A percentile compares a stretch with the other conserved stretches of the same genome.
phyloP scores from a whole-genome alignment of 2,329 filamentous ascomycete species.

The Samsoniella hepiali region DNA sequence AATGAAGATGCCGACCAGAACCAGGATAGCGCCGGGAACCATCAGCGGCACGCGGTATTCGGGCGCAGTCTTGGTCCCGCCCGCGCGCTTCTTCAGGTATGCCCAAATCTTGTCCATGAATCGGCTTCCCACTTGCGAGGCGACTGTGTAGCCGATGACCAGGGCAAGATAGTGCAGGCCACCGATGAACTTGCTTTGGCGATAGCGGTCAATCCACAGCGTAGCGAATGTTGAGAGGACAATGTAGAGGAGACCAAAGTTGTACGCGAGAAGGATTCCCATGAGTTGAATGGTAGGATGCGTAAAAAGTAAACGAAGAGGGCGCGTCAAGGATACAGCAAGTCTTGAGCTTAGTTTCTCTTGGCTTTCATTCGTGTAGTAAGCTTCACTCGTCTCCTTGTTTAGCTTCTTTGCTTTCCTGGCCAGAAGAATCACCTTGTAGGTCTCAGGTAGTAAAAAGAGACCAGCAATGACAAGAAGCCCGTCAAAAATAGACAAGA shows the following conservation, averaged over 20 bases:
- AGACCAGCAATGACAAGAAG: slow-evolving; percentile 52
- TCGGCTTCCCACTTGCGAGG: slow-evolving; percentile 34
- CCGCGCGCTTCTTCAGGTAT: slow-evolving; percentile 18
- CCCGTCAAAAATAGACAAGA: slow-evolving; percentile 56
- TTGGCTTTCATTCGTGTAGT: slow-evolving; percentile 1
- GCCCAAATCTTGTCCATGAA: slow-evolving; percentile 39
- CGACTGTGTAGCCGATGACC: slow-evolving; percentile 40
- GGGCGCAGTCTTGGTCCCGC: slow-evolving; percentile 29
- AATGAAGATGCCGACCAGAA: slow-evolving; percentile 33
- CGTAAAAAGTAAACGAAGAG: slow-evolving; percentile 35
- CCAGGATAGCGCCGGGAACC: slow-evolving; percentile 47
- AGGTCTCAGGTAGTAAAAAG: slow-evolving; percentile 55
- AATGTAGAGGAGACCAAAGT: slow-evolving; percentile 50
- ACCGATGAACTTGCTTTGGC: slow-evolving; percentile 40
- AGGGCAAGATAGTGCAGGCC: slow-evolving; percentile 52
- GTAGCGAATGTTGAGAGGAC: slow-evolving; percentile 51
- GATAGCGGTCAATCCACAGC: slow-evolving; percentile 46
- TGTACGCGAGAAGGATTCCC: slow-evolving; percentile 42
- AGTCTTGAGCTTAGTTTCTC: slow-evolving; percentile 3
- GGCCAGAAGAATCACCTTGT: slow-evolving; percentile 57
- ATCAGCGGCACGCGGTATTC: slow-evolving; percentile 53
- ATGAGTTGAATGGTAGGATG: slow-evolving; percentile 48
- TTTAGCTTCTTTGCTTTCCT: slow-evolving; percentile 8
- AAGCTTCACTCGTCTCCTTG: neutral
- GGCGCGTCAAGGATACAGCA: slow-evolving; percentile 19